Percentiles rank a stretch among this genome's conserved stretches.
Evolutionary conservation across 148 eudicot genomes (phyloP).

Genomic region (Spergularia marina): DNA sequence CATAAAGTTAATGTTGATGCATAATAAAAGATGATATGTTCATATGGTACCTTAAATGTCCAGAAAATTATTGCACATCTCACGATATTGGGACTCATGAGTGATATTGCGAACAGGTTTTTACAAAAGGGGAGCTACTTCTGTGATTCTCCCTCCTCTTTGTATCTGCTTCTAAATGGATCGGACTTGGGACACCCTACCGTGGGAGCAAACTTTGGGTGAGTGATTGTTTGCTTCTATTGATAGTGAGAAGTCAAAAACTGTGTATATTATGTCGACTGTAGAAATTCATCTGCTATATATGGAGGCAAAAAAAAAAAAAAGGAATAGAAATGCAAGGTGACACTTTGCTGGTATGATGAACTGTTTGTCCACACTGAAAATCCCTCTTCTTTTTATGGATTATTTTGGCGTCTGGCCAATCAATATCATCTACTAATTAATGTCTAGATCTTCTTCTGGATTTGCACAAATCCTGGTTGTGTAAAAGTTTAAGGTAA

Average conservation of each 20-base stretch:
- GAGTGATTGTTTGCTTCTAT: not conserved
- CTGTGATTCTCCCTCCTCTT: too few species aligned
- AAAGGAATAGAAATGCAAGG: not conserved
- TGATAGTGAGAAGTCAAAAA: not conserved
- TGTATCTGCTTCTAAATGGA: too few species aligned
- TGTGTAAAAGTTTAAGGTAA: slow-evolving; percentile 7
- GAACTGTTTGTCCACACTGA: too few species aligned
- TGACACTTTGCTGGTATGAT: not conserved
- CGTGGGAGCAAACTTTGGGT: too few species aligned
- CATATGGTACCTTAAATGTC: not conserved
- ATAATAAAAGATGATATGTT: too few species aligned
- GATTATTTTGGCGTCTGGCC: not conserved
- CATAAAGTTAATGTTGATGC: too few species aligned
- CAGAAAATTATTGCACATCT: too few species aligned
- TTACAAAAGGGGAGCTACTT: too few species aligned
- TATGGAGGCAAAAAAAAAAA: not conserved
- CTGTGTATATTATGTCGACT: not conserved
- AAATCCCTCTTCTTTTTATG: not conserved
- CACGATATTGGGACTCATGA: too few species aligned
- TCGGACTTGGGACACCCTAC: too few species aligned
- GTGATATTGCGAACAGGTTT: too few species aligned
- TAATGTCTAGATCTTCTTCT: not conserved
- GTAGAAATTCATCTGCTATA: not conserved
- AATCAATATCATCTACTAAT: not conserved
- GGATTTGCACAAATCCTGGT: not conserved